phyloP scores from a whole-genome alignment of 1,139 yeast species.

The Taiozyma sp. region DNA sequence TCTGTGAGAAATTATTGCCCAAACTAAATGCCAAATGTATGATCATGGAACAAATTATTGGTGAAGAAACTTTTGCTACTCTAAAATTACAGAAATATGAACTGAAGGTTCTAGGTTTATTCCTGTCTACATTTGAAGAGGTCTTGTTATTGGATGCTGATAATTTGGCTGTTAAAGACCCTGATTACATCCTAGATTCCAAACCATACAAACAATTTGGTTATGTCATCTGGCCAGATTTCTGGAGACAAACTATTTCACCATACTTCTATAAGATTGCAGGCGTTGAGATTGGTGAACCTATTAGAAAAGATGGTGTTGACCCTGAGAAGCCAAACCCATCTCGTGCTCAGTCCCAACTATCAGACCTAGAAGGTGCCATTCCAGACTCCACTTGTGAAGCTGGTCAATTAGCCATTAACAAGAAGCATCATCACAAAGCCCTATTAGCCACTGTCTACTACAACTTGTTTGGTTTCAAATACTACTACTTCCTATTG shows the following conservation, averaged over 20 bases:
- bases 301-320: constrained; percentile 28
- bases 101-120: constrained; percentile 49
- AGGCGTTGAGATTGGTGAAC: constrained; percentile 28
- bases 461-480: constrained; percentile 51
- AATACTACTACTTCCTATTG: constrained; percentile 45
- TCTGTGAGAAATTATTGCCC: constrained; percentile 48
- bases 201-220: constrained; percentile 22
- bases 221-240: constrained; percentile 56
- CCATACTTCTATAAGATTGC: constrained; percentile 51
- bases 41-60: constrained; percentile 38
- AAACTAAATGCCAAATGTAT: constrained; percentile 50
- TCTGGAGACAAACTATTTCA: constrained; percentile 57
- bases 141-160: constrained; percentile 55
- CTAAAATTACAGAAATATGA: constrained; percentile 53
- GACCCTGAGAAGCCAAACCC: constrained; percentile 24
- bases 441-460: constrained; percentile 48
- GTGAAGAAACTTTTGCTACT: constrained; percentile 31
- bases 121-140: constrained; percentile 52
- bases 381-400: constrained; percentile 58
- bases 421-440: constrained; percentile 43
- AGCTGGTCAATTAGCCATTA: constrained; percentile 51
- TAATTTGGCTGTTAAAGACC: constrained; percentile 46
- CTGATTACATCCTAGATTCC: constrained; percentile 40
- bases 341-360: constrained; percentile 26
- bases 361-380: constrained; percentile 51